These are phyloP conservation scores for Cytidiella melzeri DNA, from an alignment of 768 basidiomycete species.

Conservation along the genomic window DNA sequence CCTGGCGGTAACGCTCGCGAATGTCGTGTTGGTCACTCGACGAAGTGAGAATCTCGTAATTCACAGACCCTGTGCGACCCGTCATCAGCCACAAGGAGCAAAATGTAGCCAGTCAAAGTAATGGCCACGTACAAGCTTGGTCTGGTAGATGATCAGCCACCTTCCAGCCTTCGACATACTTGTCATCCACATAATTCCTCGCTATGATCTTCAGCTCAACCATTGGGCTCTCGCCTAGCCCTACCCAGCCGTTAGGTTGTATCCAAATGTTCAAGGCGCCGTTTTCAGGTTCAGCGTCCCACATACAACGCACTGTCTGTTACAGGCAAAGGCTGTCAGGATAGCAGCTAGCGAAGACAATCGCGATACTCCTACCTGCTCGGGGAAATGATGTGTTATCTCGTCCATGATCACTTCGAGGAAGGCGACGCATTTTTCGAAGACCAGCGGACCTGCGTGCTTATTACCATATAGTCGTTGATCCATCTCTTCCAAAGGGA, in stretches of 20 bases:
- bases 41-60: conserved; percentile 49
- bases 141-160: not conserved
- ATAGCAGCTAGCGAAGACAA: too few relatives aligned
- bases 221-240: conserved; percentile 37
- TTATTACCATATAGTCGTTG: conserved; percentile 60
- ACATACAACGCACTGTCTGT: conserved; percentile 53
- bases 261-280: conserved; percentile 57
- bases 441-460: conserved; percentile 65
- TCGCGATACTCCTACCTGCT: conserved; percentile 62
- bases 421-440: conserved; percentile 64
- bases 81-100: not conserved
- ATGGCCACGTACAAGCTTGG: conserved; percentile 7
- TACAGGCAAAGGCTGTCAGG: too few relatives aligned
- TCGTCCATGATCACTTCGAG: conserved; percentile 64
- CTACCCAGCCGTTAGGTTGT: conserved; percentile 44
- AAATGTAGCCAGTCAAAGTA: not conserved
- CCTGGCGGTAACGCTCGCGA: conserved; percentile 27
- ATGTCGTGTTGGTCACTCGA: conserved; percentile 28
- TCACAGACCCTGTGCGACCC: conserved; percentile 46
- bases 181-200: conserved; percentile 38
- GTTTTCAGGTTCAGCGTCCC: conserved; percentile 45
- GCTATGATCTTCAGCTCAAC: conserved; percentile 51
- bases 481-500: conserved; percentile 86
- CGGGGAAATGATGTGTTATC: conserved; percentile 54
- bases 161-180: conserved; percentile 27